Evolutionary conservation across 805 yeast species (phyloP).

Genomic region (Maudiozyma barnettii): DNA sequence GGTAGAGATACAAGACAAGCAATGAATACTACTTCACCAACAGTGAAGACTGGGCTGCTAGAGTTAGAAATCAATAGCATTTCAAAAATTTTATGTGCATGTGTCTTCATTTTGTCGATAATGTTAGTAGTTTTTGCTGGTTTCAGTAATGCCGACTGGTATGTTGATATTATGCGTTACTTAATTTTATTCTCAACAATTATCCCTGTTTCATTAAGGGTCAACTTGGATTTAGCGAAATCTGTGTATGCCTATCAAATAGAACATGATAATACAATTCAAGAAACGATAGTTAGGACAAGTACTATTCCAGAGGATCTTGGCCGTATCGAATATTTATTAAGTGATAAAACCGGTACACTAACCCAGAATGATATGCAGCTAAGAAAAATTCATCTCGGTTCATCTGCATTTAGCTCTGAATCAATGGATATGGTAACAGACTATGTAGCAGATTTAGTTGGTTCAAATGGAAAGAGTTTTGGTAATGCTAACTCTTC

Average conservation of each 20-base stretch:
- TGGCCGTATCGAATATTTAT: constrained; percentile 86
- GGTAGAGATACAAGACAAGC: constrained; percentile 93
- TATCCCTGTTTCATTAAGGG: constrained; percentile 92
- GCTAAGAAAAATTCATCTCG: constrained; percentile 83
- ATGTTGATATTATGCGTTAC: constrained; percentile 81
- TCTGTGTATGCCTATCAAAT: constrained; percentile 93
- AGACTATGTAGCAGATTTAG: constrained; percentile 44
- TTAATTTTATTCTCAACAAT: constrained; percentile 88
- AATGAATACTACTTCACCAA: constrained; percentile 80
- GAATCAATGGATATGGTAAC: constrained; percentile 86
- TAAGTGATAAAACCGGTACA: constrained; percentile 95
- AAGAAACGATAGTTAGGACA: constrained; percentile 87
- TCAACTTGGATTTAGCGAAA: constrained; percentile 89
- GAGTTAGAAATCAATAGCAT: constrained; percentile 85
- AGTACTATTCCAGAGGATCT: constrained; percentile 97
- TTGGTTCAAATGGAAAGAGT: constrained; percentile 7
- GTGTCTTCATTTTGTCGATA: constrained; percentile 72
- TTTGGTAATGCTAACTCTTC: constrained; percentile 16
- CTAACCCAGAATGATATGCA: constrained; percentile 98
- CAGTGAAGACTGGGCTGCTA: constrained; percentile 80
- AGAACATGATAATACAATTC: constrained; percentile 73
- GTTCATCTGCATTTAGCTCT: constrained; percentile 83
- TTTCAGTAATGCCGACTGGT: constrained; percentile 63
- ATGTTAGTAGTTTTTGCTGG: constrained; percentile 76
- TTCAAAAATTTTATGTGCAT: constrained; percentile 78